These are phyloP conservation scores for Diaporthe humulicola DNA, from an alignment of 2,329 filamentous ascomycete genomes.

Conservation along the genomic window DNA sequence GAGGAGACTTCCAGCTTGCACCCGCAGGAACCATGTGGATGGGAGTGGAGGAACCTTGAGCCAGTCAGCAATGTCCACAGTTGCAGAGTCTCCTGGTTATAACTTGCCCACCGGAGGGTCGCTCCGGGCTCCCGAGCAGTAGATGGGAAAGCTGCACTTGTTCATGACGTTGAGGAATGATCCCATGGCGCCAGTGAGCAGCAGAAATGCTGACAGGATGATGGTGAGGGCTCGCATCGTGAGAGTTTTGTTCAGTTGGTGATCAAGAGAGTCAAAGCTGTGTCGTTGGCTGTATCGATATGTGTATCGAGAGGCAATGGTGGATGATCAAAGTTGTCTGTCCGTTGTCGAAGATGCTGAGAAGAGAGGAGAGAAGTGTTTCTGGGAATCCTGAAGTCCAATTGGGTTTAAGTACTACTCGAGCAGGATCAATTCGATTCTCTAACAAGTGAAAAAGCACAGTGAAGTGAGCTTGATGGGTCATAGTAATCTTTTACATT, in stretches of 20 bases:
- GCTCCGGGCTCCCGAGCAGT: conserved; percentile 12
- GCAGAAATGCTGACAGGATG: background rate
- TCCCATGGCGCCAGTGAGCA: background rate
- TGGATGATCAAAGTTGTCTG: background rate
- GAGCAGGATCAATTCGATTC: background rate
- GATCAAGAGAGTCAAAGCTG: background rate
- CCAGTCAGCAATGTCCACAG: background rate
- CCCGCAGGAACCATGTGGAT: background rate
- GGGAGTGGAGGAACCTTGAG: background rate
- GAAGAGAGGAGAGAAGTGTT: too few relatives aligned
- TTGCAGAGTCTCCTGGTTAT: fast-evolving
- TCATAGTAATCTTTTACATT: background rate
- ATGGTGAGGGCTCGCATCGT: background rate
- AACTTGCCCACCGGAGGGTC: background rate
- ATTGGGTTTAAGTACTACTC: background rate
- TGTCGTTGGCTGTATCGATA: background rate
- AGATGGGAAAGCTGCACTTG: background rate
- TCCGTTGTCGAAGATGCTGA: background rate
- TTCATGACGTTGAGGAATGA: conserved; percentile 18
- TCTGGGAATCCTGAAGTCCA: background rate
- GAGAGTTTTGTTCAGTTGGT: too few relatives aligned
- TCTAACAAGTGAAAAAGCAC: background rate
- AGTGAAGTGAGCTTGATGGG: background rate
- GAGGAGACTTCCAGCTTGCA: background rate
- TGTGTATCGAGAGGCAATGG: background rate